Percentiles rank a stretch among this genome's conserved stretches.
Evolutionary conservation across 2,329 filamentous ascomycete genomes (phyloP).

Genomic region (Ophiocordyceps camponoti-rufipedis): DNA sequence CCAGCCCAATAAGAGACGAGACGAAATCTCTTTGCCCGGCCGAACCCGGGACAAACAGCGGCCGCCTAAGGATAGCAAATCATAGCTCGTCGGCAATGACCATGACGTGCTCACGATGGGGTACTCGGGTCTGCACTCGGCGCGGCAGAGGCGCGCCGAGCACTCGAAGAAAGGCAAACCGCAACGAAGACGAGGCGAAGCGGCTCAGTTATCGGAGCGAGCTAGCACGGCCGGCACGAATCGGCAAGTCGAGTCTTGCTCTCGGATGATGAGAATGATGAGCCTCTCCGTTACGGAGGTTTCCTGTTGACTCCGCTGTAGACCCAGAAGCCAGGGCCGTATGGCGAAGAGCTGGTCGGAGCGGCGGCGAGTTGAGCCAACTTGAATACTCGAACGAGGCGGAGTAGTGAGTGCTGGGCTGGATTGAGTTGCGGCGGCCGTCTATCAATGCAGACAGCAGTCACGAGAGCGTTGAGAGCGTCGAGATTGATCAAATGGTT

Average conservation of each 20-base stretch:
- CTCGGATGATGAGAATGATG: neutral
- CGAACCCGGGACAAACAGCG: neutral
- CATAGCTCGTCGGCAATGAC: slow-evolving; percentile 10
- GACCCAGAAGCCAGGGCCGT: slow-evolving; percentile 85
- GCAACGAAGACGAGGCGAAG: neutral
- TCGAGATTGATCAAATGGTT: neutral
- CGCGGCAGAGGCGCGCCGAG: slow-evolving; percentile 20
- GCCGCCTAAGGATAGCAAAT: slow-evolving; percentile 10
- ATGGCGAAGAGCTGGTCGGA: slow-evolving; percentile 69
- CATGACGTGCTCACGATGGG: slow-evolving; percentile 1
- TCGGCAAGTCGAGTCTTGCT: neutral
- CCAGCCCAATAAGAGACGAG: neutral
- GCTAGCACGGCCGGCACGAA: neutral
- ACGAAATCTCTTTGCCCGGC: neutral
- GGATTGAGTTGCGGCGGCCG: neutral
- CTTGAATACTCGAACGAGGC: slow-evolving; percentile 46
- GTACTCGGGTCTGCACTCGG: slow-evolving; percentile 10
- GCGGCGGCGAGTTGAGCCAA: slow-evolving; percentile 71
- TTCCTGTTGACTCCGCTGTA: slow-evolving; percentile 93
- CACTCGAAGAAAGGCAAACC: slow-evolving; percentile 12
- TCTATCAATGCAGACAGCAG: too few relatives aligned
- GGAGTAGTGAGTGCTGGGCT: neutral
- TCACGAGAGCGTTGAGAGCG: neutral
- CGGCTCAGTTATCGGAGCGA: neutral
- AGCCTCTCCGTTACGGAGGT: slow-evolving; percentile 59